Evolutionary conservation across 768 basidiomycete species (phyloP), one percentile per base, ranked within the genome.

Genomic region (Boletus subparvulus): DNA sequence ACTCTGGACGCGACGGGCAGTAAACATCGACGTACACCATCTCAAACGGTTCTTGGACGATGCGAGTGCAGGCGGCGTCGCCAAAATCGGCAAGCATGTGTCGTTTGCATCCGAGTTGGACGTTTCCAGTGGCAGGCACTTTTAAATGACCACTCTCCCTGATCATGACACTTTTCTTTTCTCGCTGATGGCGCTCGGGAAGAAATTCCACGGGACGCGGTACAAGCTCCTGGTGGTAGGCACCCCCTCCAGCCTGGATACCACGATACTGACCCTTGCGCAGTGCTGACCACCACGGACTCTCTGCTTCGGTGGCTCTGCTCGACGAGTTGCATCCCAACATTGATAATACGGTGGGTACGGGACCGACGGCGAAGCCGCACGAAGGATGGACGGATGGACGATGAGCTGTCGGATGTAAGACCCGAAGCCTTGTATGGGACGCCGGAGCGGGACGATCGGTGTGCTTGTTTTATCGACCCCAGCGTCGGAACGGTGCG

Each of bases 1-100:
- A 82, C 81, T 33, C 77, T 88, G 24, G 92, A 95, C 36, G 94
- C 90, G 8, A 82, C 75, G 1, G 66, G 83, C 82, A 47, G 80
- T 86, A 5, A 83, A 88, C 52, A 85, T 98, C 54, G 95, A 97
- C 32, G 78, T 83, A 0, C 80, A 94, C 17, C 94, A 97, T 66
- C 78, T 97, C 67, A 98, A 98, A 73, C 76, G 95, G 40, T 98
- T 98, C 76, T 78, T 85, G 50, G 98, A 95, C 68, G 94, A 95
- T 65, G 81, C 83, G 4, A 76, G 73, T 14, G 83, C 83, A 0
- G 83, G 83, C 12, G 90, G 87, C 28, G 92, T 92, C 3, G 88
- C 90, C 47, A 99, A 99, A 74, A 83, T 89, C 40, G 83, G 82
- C 50, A 98, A 97, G 74, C 84, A 85, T 54, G 81, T 99, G 1